Evolutionary conservation across 371 early-diverging fungal genomes (phyloP).

Genomic region (Mortierella sp.): DNA sequence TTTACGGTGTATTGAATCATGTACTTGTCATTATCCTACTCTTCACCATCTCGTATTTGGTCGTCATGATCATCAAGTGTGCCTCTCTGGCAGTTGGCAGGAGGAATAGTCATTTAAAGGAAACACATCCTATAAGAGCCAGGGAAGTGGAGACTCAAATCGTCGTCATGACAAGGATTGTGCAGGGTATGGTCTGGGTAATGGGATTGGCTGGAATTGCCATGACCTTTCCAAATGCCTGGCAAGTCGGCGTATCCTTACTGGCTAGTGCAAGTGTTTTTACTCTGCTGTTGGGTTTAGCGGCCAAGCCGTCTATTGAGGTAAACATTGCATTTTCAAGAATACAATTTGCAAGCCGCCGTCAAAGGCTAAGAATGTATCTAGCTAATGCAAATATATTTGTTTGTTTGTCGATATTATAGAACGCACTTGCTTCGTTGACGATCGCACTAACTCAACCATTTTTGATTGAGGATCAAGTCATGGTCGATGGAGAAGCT

Average conservation of each 20-base stretch:
- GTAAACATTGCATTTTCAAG: too few relatives aligned
- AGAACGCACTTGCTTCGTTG: conserved; percentile 58
- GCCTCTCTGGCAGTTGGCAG: conserved; percentile 38
- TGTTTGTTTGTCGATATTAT: background rate
- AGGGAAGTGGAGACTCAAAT: conserved; percentile 57
- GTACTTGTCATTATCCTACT: conserved; percentile 52
- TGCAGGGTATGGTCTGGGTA: conserved; percentile 52
- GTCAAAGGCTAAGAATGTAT: background rate
- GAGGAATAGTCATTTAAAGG: conserved; percentile 36
- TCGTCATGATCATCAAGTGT: conserved; percentile 57
- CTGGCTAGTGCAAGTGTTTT: conserved; percentile 59
- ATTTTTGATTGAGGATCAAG: conserved; percentile 57
- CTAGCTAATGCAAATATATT: background rate
- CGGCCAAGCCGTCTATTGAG: conserved; percentile 58
- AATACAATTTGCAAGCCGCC: background rate
- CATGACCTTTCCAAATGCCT: conserved; percentile 59
- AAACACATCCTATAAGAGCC: conserved; percentile 26
- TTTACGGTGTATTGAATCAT: conserved; percentile 47
- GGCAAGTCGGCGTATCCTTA: conserved; percentile 58
- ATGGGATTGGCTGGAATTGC: conserved; percentile 52
- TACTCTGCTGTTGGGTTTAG: conserved; percentile 55
- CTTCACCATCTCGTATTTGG: conserved; percentile 39
- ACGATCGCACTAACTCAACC: conserved; percentile 60
- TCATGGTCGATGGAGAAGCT: conserved; percentile 39
- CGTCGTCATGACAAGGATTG: conserved; percentile 55